Evolutionary conservation across 441 rosid genomes (phyloP).

Genomic region (Euphorbia corollata): DNA sequence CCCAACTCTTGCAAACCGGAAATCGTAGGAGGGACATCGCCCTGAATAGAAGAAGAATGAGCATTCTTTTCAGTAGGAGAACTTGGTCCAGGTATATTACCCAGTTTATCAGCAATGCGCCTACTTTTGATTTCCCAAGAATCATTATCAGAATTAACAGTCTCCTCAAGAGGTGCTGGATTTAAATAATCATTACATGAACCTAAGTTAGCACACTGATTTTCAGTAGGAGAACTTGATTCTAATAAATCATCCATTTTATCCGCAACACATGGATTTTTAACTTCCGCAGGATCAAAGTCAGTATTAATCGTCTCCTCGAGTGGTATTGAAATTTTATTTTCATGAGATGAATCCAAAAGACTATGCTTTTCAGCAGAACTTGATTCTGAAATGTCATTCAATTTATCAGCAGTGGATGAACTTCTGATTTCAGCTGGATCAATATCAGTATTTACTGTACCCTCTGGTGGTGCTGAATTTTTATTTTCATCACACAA

Average conservation of each 20-base stretch:
- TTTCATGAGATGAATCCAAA: slow-evolving; percentile 29
- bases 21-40: slow-evolving; percentile 12
- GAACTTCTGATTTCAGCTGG: slow-evolving; percentile 17
- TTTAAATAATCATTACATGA: slow-evolving; percentile 23
- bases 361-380: slow-evolving; percentile 16
- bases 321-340: slow-evolving; percentile 15
- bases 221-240: slow-evolving; percentile 8
- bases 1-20: background rate
- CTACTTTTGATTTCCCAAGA: slow-evolving; percentile 17
- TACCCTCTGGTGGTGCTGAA: slow-evolving; percentile 20
- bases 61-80: slow-evolving; percentile 18
- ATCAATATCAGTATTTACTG: slow-evolving; percentile 18
- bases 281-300: slow-evolving; percentile 23
- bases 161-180: slow-evolving; percentile 20
- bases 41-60: slow-evolving; percentile 11
- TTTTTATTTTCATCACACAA: slow-evolving; percentile 24
- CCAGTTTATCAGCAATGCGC: slow-evolving; percentile 13
- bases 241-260: slow-evolving; percentile 13
- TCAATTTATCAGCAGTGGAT: slow-evolving; percentile 13
- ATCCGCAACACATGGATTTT: slow-evolving; percentile 9
- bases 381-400: slow-evolving; percentile 8
- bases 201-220: slow-evolving; percentile 25
- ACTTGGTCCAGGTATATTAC: slow-evolving; percentile 12
- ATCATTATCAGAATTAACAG: slow-evolving; percentile 18
- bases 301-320: slow-evolving; percentile 20